Base-by-base conservation (phyloP, 2,329 filamentous ascomycete genomes). In the Thelonectria olida region DNA sequence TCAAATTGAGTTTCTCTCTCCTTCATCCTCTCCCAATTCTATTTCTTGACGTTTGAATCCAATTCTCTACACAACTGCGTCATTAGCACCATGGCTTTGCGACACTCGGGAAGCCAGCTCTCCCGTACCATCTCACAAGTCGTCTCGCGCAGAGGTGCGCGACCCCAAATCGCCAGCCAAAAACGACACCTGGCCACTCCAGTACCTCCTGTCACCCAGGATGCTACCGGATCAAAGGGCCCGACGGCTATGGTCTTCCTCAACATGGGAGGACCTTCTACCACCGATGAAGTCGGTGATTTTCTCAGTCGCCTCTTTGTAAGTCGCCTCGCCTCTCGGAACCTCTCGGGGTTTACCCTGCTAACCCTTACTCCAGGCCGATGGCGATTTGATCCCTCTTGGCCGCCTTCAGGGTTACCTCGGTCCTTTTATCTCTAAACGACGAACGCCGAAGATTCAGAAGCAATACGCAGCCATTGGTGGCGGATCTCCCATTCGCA, bases 201-300 rank as follows among this genome's bases (percentile, higher is more conserved):
- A 19, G 88, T 87, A 5, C 91, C 92, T 10, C 92, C 92, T 7
- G 92, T 96, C 20, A 94, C 92, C 0, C 92, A 96, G 76, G 85
- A 93, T 84, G 83, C 86, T 7, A 86, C 86, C 1, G 87, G 85
- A 12, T 85, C 84, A 41, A 84, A 92, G 74, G 95, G 95, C 0
- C 93, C 94, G 7, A 99, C 96, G 5, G 96, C 96, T 42, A 98
- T 99, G 88, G 96, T 99, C 13, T 97, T 99, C 74, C 88, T 99
- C 81, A 99, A 99, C 80, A 99, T 99, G 96, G 96, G 96, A 62
- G 96, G 96, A 0, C 96, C 96, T 3, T 92, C 92, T 1, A 97
- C 92, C 4, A 91, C 90, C 5, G 87, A 90, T 68, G 93, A 99
- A 81, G 96, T 99, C 34, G 90, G 90, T 70, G 88, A 90, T 78